Conservation (phyloP, 2,329 filamentous ascomycete species). For the Cordyceps pruinosa region DNA sequence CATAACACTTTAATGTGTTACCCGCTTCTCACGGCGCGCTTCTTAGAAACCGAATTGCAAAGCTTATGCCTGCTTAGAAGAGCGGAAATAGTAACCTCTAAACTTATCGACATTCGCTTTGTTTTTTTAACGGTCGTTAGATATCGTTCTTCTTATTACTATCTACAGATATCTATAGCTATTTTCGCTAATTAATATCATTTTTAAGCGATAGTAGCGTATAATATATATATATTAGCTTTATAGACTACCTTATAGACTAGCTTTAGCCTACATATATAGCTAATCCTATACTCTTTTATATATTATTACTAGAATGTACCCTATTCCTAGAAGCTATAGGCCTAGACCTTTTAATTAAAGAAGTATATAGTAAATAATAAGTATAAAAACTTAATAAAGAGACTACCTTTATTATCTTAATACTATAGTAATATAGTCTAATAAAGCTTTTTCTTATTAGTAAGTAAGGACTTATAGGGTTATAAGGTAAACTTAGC, state of each 20-base stretch:
- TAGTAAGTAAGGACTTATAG: too few relatives aligned
- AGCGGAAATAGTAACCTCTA: neutral
- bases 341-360: too few relatives aligned
- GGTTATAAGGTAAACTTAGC: neutral
- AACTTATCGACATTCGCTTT: neutral
- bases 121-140: neutral
- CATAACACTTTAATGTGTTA: neutral
- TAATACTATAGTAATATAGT: too few relatives aligned
- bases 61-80: neutral
- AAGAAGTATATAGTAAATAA: too few relatives aligned
- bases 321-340: too few relatives aligned
- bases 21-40: neutral
- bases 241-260: neutral
- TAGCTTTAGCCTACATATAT: neutral
- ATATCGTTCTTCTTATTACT: neutral
- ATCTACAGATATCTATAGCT: neutral
- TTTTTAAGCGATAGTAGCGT: neutral
- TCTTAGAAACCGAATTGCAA: neutral
- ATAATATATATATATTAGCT: neutral
- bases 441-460: too few relatives aligned
- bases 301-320: neutral
- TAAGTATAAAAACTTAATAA: too few relatives aligned
- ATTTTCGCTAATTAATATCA: neutral
- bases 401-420: too few relatives aligned
- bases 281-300: neutral